Conservation (phyloP, 345 rosid species). For the Eucalyptus leucophloia region DNA sequence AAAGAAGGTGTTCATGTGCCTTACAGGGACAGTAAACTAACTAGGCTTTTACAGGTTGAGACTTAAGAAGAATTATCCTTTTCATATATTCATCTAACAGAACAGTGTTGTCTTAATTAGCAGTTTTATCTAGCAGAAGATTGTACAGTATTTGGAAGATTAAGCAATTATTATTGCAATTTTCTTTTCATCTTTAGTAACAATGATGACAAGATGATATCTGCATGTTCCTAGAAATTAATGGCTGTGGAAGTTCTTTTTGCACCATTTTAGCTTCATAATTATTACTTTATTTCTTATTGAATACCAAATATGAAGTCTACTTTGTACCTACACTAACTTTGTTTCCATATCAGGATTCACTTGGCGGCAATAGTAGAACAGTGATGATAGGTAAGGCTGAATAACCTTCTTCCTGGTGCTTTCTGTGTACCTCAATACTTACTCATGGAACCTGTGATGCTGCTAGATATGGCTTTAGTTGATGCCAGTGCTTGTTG, state of each 20-base stretch:
- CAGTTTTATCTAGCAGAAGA: neutral
- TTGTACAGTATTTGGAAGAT: neutral
- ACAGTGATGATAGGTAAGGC: conserved; percentile 92
- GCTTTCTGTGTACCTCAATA: neutral
- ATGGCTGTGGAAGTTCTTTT: neutral
- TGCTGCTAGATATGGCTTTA: neutral
- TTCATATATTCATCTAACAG: neutral
- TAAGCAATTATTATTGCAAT: neutral
- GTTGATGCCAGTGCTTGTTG: neutral
- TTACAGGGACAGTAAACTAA: conserved; percentile 96
- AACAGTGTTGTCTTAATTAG: neutral
- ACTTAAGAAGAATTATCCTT: neutral
- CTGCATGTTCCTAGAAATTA: neutral
- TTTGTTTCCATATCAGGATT: conserved; percentile 46
- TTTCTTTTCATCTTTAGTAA: neutral
- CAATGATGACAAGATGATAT: neutral
- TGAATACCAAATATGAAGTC: neutral
- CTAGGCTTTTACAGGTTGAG: conserved; percentile 89
- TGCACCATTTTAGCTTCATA: neutral
- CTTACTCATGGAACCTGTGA: neutral
- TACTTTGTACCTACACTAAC: neutral
- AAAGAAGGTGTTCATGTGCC: conserved; percentile 94
- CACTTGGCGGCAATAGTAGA: conserved; percentile 99
- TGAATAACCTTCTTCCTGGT: neutral
- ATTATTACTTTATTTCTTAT: neutral